Evolutionary conservation across 2,329 filamentous ascomycete species (phyloP), one percentile per base, ranked within the genome.

Genomic region (Elsinoe necatrix): DNA sequence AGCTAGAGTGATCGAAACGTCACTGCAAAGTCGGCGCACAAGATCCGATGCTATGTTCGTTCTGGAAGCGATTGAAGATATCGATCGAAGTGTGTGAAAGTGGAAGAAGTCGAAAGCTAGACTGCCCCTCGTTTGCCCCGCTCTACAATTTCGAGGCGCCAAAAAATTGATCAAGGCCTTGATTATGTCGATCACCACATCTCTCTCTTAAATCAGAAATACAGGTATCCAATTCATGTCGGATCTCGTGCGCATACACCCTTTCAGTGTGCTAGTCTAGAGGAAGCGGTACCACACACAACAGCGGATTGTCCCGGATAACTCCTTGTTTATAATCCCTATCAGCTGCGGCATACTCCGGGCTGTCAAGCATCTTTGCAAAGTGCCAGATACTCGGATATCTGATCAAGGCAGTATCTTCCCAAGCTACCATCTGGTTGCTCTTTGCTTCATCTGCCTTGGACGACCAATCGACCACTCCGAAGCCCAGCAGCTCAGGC

Each of bases 331-430:
- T 63, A 52, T 56, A 63, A 50, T 58, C 61, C 25, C 63, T 34
- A 58, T 64, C 63, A 20, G 58, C 63, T 18, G 55, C 60, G 18
- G 62, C 62, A 60, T 64, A 63, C 35, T 55, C 60, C 35, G 60
- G 58, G 57, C 61, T 60, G 59, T 63, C 63, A 21, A 63, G 35
- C 61, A 64, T 34, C 50, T 63, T 63, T 2, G 48, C 61, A 41
- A 64, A 64, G 58, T 64, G 63, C 63, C 63, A 62, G 20, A 63
- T 54, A 54, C 57, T 60, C 29, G 61, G 63, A 52, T 64, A 64
- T 54, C 52, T 57, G 34, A 63, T 58, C 51, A 64, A 47, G 1
- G 58, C 60, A 12, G 39, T 29, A 42, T 63, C 61, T 39, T 62
- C 59, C 63, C 63, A 64, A 8, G 43, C 56, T 5, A 55, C 58